phyloP scores from a whole-genome alignment of 768 basidiomycete genomes.

The Goffeauzyma gilvescens region DNA sequence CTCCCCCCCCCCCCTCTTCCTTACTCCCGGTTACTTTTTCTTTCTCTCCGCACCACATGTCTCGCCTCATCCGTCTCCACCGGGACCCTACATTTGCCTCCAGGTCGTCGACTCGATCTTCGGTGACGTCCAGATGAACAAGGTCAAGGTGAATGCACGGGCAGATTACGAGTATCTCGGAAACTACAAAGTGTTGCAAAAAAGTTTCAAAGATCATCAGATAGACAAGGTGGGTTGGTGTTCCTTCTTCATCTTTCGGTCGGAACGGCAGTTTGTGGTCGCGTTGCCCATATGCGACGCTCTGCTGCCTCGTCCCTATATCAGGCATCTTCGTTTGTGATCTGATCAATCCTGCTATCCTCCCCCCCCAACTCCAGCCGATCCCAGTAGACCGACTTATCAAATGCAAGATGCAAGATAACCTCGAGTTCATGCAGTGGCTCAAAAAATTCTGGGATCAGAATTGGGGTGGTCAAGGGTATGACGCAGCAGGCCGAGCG shows the following conservation, averaged over 20 bases:
- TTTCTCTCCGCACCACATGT: neutral
- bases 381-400: conserved; percentile 85
- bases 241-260: neutral
- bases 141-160: conserved; percentile 90
- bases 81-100: too few relatives aligned
- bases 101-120: conserved; percentile 77
- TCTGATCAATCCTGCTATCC: neutral
- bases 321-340: neutral
- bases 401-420: conserved; percentile 99
- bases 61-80: too few relatives aligned
- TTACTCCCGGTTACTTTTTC: too few relatives aligned
- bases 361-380: too few relatives aligned
- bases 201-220: conserved; percentile 71
- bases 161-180: conserved; percentile 83
- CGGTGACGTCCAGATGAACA: conserved; percentile 71
- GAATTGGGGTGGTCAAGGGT: conserved; percentile 69
- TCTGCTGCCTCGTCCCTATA: neutral
- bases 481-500: conserved; percentile 65
- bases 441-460: conserved; percentile 86
- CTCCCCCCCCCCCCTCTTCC: too few relatives aligned
- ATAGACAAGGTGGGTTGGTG: conserved; percentile 64
- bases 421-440: conserved; percentile 97
- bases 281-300: too few relatives aligned
- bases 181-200: conserved; percentile 93
- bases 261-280: too few relatives aligned